Evolutionary conservation across 441 rosid species (phyloP), one percentile per base, ranked within the genome.

Genomic region (Metrosideros polymorpha): DNA sequence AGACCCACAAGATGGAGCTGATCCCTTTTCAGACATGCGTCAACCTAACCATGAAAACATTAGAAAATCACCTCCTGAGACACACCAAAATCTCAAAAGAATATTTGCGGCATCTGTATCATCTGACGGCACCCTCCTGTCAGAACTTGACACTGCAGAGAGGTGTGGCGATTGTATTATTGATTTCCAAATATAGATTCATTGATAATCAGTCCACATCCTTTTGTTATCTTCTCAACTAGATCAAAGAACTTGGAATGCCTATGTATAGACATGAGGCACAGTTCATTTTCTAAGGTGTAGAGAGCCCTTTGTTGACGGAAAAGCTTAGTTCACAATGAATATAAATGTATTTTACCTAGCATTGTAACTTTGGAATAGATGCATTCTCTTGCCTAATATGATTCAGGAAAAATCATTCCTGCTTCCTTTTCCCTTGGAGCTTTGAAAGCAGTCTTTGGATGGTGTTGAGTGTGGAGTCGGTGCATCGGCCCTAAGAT

Each of bases 111-210:
- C 86, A 42, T 89, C 92, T 12, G 63, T 85, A 57, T 86, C 83
- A 9, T 63, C 88, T 83, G 84, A 89, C 18, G 9, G 71, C 85
- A 82, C 91, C 6, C 18, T 92, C 82, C 85, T 92, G 83, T 84
- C 91, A 66, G 85, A 91, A 82, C 91, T 93, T 50, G 91, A 90
- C 86, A 91, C 92, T 52, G 93, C 94, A 27, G 96, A 93, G 90
- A 85, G 87, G 86, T 87, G 84, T 49, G 90, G 91, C 24, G 87
- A 83, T 89, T 91, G 92, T 86, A 88, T 89, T 22, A 92, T 93
- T 82, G 92, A 94, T 91, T 94, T 93, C 84, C 92, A 94, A 89
- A 94, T 94, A 90, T 94, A 87, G 91, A 83, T 84, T 71, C 50
- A 17, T 35, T 52, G 82, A 49, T 9, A 52, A 83, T 45, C 54